These are phyloP conservation scores for Colletotrichum cereale DNA, from an alignment of 2,329 filamentous ascomycete species.

Conservation along the genomic window DNA sequence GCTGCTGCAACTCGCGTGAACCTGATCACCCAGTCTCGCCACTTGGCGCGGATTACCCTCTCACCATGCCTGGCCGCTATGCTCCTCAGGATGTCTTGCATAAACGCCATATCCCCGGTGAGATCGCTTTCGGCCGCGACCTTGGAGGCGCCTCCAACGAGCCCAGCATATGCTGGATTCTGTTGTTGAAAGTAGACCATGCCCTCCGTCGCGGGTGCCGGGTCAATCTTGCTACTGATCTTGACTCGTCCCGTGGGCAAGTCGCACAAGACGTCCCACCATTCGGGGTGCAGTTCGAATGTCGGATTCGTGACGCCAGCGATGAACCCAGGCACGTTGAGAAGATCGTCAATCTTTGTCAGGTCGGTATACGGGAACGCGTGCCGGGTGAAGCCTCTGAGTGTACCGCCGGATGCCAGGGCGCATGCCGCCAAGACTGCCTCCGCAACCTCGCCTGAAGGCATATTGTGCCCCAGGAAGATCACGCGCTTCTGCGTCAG, in stretches of 20 bases:
- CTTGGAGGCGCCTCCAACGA: constrained; percentile 58
- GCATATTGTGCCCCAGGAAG: constrained; percentile 94
- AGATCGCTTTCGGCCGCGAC: constrained; percentile 68
- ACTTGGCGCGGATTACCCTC: constrained; percentile 89
- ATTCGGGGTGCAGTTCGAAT: constrained; percentile 93
- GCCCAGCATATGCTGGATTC: constrained; percentile 67
- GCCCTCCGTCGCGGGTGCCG: constrained; percentile 85
- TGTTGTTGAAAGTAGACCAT: constrained; percentile 89
- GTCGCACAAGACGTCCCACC: constrained; percentile 98
- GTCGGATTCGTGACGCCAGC: constrained; percentile 97
- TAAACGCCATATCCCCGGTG: constrained; percentile 90
- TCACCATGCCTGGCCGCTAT: constrained; percentile 90
- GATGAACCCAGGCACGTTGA: constrained; percentile 97
- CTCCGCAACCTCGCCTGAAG: constrained; percentile 95
- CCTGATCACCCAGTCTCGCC: constrained; percentile 93
- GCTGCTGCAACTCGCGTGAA: constrained; percentile 93
- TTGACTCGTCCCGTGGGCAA: constrained; percentile 92
- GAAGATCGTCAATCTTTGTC: constrained; percentile 95
- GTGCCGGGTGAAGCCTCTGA: constrained; percentile 93
- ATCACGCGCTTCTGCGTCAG: constrained; percentile 97
- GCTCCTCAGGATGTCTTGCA: constrained; percentile 85
- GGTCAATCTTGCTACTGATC: constrained; percentile 90
- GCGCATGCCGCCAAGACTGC: constrained; percentile 98
- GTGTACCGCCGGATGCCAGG: constrained; percentile 89
- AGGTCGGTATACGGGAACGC: constrained; percentile 98